Conservation (phyloP, 202 grass and related monocot genomes). For the Setaria italica region DNA sequence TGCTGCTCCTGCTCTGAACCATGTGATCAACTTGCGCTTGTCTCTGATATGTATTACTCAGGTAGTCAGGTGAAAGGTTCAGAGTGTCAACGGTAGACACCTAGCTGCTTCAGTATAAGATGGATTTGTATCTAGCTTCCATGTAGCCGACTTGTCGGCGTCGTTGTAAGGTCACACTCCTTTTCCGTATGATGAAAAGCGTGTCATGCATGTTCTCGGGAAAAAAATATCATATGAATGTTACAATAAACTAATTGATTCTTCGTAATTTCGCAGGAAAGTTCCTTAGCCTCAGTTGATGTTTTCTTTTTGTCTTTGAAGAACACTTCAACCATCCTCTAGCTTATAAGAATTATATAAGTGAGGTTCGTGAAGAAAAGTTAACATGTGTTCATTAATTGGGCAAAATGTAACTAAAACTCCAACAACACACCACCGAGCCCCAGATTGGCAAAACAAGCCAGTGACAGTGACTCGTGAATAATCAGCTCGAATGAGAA, state of each 20-base stretch:
- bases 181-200: background rate
- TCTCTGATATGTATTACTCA: background rate
- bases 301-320: background rate
- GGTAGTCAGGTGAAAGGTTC: background rate
- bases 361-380: background rate
- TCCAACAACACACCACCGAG: background rate
- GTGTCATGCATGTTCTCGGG: background rate
- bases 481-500: background rate
- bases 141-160: background rate
- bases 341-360: background rate
- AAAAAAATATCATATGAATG: background rate
- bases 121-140: background rate
- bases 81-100: constrained; percentile 21
- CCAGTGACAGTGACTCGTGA: background rate
- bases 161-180: background rate
- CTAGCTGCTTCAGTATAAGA: background rate
- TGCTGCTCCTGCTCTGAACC: constrained; percentile 24
- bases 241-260: background rate
- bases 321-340: background rate
- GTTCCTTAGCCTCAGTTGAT: background rate
- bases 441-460: background rate
- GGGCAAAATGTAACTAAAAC: background rate
- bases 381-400: constrained; percentile 5
- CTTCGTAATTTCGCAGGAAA: background rate
- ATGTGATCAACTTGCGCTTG: constrained; percentile 38